Conservation (phyloP, 805 yeast genomes). For the Candida easanensis region DNA sequence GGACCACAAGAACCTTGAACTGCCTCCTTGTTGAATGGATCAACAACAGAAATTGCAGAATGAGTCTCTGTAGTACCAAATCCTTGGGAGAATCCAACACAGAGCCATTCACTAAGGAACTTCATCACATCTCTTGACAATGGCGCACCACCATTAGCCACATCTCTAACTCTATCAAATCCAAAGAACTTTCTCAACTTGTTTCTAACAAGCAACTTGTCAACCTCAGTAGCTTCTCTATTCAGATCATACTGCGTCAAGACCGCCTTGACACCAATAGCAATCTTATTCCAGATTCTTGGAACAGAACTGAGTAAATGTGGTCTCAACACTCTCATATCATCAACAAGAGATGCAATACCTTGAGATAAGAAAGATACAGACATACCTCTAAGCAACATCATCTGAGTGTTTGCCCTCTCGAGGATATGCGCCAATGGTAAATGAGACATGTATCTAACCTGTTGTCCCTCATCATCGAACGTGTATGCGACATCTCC, state of each 20-base stretch:
- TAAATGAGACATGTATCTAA: conserved; percentile 38
- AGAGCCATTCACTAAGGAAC: conserved; percentile 51
- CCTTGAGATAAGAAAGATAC: conserved; percentile 44
- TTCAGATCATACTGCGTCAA: conserved; percentile 9
- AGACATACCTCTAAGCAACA: conserved; percentile 32
- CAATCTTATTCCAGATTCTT: conserved; percentile 50
- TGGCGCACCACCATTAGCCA: conserved; percentile 57
- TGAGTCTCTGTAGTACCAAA: conserved; percentile 55
- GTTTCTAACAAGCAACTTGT: conserved; percentile 30
- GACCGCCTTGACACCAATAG: conserved; percentile 39
- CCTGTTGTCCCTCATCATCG: conserved; percentile 23
- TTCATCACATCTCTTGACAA: conserved; percentile 50
- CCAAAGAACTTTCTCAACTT: conserved; percentile 32
- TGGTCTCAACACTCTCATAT: conserved; percentile 46
- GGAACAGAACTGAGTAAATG: conserved; percentile 48
- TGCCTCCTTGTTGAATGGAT: conserved; percentile 10
- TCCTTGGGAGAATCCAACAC: conserved; percentile 44
- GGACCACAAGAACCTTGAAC: conserved; percentile 35
- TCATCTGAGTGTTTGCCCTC: conserved; percentile 3
- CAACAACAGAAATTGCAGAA: conserved; percentile 41
- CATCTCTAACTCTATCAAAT: conserved; percentile 32
- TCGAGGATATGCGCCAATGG: conserved; percentile 61
- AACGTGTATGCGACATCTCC: conserved; percentile 1
- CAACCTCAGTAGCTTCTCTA: conserved; percentile 25
- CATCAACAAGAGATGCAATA: conserved; percentile 45